A percentile compares a stretch with the other conserved stretches of the same genome.
phyloP scores from a whole-genome alignment of 805 yeast species.

The Candida corydali region DNA sequence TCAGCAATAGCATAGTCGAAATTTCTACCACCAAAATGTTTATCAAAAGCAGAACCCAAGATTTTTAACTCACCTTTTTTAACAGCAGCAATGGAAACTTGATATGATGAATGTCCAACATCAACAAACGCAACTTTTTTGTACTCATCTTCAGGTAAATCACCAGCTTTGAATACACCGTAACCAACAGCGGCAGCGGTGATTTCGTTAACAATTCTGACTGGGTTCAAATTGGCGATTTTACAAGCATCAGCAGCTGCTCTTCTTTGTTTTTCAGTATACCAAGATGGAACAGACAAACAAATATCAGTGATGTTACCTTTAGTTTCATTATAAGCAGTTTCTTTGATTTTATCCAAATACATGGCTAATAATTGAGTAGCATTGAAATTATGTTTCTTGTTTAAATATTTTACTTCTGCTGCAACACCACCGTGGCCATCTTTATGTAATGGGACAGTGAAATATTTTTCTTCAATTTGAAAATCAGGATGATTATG shows the following conservation, averaged over 20 bases:
- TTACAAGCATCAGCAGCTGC: constrained; percentile 93
- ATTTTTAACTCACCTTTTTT: constrained; percentile 96
- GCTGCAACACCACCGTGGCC: constrained; percentile 76
- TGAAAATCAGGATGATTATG: constrained; percentile 72
- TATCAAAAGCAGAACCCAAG: constrained; percentile 87
- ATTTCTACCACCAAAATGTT: constrained; percentile 98
- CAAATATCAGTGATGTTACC: constrained; percentile 81
- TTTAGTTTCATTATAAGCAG: constrained; percentile 78
- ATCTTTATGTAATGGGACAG: constrained; percentile 66
- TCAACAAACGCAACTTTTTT: constrained; percentile 90
- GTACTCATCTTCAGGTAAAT: constrained; percentile 90
- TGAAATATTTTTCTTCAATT: constrained; percentile 68
- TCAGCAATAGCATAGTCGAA: constrained; percentile 91
- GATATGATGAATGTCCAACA: constrained; percentile 94
- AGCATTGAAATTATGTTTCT: constrained; percentile 73
- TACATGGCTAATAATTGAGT: constrained; percentile 94
- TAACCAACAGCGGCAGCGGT: constrained; percentile 99
- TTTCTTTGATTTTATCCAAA: constrained; percentile 82
- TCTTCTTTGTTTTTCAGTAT: constrained; percentile 93
- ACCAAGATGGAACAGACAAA: constrained; percentile 96
- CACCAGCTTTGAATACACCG: constrained; percentile 93
- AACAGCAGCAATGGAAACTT: constrained; percentile 84
- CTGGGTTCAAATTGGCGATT: constrained; percentile 97
- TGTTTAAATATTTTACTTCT: constrained; percentile 79
- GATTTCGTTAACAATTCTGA: constrained; percentile 93